Evolutionary conservation across 495 filamentous ascomycete species (phyloP), one percentile per base, ranked within the genome.

Genomic region (Chlorociboria aeruginascens): DNA sequence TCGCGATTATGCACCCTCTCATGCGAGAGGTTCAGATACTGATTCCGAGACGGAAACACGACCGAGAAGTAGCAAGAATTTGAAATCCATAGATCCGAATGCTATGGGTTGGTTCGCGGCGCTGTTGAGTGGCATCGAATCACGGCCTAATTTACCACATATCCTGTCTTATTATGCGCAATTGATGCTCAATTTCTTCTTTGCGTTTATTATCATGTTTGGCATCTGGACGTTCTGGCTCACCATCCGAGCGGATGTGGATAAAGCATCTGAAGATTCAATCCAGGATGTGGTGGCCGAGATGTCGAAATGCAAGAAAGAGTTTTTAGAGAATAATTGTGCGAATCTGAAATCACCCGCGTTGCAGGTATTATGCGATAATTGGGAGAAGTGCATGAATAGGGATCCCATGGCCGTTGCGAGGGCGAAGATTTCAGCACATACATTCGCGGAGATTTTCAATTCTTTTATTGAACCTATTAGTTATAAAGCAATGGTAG

Each of bases 331-430:
- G 32, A 98, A 98, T 54, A 66, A 64, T 16, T 98, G 92, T 57
- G 73, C 72, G 0, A 52, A 52, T 32, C 68, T 64, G 28, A 70
- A 84, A 13, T 64, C 84, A 1, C 90, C 89, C 0, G 85, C 85
- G 0, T 70, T 97, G 55, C 73, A 86, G 55, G 65, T 56, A 0
- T 63, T 78, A 4, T 98, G 92, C 59, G 71, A 79, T 31, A 73
- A 77, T 35, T 97, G 90, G 92, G 78, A 82, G 47, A 66, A 66
- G 3, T 98, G 92, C 61, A 96, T 96, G 89, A 74, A 84, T 44
- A 73, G 70, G 9, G 81, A 90, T 57, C 76, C 83, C 12, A 61
- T 69, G 12, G 72, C 72, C 46, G 76, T 88, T 17, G 82, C 76
- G 8, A 68, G 80, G 3, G 83, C 82, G 9, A 74, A 71, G 49